phyloP scores from a whole-genome alignment of 345 rosid species.

The Turritis glabra region DNA sequence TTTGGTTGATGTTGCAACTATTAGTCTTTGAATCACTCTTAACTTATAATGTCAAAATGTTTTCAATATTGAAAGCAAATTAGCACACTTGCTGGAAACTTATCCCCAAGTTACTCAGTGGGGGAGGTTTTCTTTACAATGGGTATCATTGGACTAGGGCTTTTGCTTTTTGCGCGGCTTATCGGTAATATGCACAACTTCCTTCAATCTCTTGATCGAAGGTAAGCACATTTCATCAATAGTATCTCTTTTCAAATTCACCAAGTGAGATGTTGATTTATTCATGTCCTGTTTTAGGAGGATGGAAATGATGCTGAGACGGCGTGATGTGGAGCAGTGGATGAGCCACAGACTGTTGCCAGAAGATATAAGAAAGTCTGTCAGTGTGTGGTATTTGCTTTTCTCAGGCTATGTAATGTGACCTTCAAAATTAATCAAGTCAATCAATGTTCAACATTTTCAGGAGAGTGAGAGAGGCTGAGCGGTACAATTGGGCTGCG shows the following conservation, averaged over 20 bases:
- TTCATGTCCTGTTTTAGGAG: slow-evolving; percentile 46
- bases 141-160: slow-evolving; percentile 72
- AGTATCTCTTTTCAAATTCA: background rate
- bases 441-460: background rate
- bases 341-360: slow-evolving; percentile 82
- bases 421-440: background rate
- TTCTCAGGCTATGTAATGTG: background rate
- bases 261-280: background rate
- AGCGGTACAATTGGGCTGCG: slow-evolving; percentile 71
- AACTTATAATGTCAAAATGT: background rate
- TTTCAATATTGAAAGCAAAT: slow-evolving; percentile 61
- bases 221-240: slow-evolving; percentile 41
- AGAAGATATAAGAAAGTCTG: slow-evolving; percentile 54
- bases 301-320: slow-evolving; percentile 73
- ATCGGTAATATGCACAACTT: slow-evolving; percentile 92
- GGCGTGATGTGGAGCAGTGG: slow-evolving; percentile 88
- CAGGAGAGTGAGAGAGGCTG: slow-evolving; percentile 56
- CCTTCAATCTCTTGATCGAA: slow-evolving; percentile 73
- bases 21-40: background rate
- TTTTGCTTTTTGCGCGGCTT: slow-evolving; percentile 81
- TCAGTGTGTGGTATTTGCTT: background rate
- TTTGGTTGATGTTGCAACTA: background rate
- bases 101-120: slow-evolving; percentile 63
- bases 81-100: slow-evolving; percentile 87
- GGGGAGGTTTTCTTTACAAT: slow-evolving; percentile 80